Evolutionary conservation across 2,329 filamentous ascomycete genomes (phyloP), one percentile per base, ranked within the genome.

Genomic region (Zopfia rhizophila): DNA sequence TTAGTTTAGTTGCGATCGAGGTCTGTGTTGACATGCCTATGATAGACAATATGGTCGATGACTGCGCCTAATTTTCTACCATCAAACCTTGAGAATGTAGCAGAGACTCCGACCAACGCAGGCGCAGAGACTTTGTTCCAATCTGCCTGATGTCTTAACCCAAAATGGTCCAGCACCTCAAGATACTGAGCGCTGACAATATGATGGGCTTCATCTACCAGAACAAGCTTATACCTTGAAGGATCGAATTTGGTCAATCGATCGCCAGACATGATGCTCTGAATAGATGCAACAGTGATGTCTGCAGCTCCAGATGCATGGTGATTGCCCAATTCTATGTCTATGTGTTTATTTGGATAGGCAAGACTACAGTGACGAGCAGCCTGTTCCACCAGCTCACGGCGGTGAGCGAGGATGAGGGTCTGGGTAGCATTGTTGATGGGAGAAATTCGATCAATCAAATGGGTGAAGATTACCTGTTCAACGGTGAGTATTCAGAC

Each of bases 151-250:
- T 83, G 72, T 10, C 78, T 76, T 54, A 96, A 80, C 0, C 86
- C 84, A 68, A 99, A 96, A 69, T 97, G 85, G n/a, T 81, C 77
- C 35, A 99, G 76, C 0, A 86, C 81, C 29, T 82, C 80, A 51
- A 95, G 78, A 64, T 97, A 97, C 6, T 86, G 85, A 2, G 84
- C 80, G 1, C 94, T 89, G 31, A 97, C 92, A 40, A 97, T 96
- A 71, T 99, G 94, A 69, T 99, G 94, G 4, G 93, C 94, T 73
- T 99, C 94, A 56, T 99, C 94, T 3, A 99, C 93, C 3, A 99
- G 80, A 0, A 99, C 77, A 0, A 99, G 83, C 72, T 99, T 99
- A 78, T 93, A 97, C 6, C 77, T 78, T 0, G 70, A 72, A 0
- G 91, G 89, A 56, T 95, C 84, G 61, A 93, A 97, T 66, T 96